Conservation (phyloP, 495 filamentous ascomycete species). For the Hypoxylon lienhwacheense region DNA sequence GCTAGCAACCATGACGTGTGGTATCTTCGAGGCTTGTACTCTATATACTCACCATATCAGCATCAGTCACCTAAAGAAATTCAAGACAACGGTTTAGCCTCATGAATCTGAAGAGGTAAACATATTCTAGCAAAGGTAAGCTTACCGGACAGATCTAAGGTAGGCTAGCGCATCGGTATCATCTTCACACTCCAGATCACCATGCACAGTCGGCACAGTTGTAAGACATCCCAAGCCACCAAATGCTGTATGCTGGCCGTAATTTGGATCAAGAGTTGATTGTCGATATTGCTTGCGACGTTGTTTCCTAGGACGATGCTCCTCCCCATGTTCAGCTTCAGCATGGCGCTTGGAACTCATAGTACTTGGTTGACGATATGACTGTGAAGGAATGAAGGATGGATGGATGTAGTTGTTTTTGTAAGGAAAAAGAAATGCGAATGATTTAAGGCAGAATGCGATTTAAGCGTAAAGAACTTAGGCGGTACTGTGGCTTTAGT, state of each 20-base stretch:
- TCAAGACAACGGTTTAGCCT: constrained; percentile 24
- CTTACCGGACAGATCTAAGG: constrained; percentile 79
- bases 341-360: constrained; percentile 42
- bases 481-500: too few species aligned
- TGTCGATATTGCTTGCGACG: constrained; percentile 2
- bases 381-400: not conserved
- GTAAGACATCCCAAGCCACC: constrained; percentile 65
- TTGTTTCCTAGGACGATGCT: constrained; percentile 18
- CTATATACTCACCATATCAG: constrained; percentile 61
- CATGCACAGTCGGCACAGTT: constrained; percentile 43
- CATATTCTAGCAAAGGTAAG: constrained; percentile 24
- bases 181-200: constrained; percentile 59
- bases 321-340: constrained; percentile 23
- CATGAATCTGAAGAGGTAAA: constrained; percentile 16
- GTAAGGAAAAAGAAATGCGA: not conserved
- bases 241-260: constrained; percentile 76
- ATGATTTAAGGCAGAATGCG: not conserved
- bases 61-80: constrained; percentile 33
- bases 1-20: constrained; percentile 62
- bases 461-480: too few species aligned
- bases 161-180: constrained; percentile 70
- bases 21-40: constrained; percentile 71
- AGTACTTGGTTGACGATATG: not conserved
- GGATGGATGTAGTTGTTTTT: not conserved
- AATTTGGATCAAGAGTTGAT: constrained; percentile 56